Evolutionary conservation across 805 yeast species (phyloP).

Genomic region (Clavispora phyllophila): DNA sequence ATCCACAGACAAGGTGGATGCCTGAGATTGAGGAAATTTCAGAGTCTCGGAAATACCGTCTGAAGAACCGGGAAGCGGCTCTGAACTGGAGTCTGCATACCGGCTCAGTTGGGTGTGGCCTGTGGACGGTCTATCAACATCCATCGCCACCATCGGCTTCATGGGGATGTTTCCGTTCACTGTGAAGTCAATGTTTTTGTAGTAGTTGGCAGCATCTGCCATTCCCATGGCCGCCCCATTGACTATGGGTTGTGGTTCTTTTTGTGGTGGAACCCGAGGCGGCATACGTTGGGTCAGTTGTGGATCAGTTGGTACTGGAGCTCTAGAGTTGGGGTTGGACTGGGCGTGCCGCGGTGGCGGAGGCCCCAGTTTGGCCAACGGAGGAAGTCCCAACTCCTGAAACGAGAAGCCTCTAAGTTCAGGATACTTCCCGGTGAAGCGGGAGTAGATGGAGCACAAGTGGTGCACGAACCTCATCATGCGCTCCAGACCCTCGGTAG

Average conservation of each 20-base stretch:
- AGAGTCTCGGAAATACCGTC: background rate
- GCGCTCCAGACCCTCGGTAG: slow-evolving; percentile 34
- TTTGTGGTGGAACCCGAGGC: background rate
- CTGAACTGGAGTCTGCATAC: slow-evolving; percentile 1
- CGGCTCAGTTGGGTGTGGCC: background rate
- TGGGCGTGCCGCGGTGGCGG: background rate
- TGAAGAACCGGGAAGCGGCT: background rate
- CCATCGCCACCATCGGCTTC: slow-evolving; percentile 39
- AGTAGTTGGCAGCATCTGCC: slow-evolving; percentile 15
- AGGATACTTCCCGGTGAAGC: slow-evolving; percentile 36
- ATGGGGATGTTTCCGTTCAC: slow-evolving; percentile 38
- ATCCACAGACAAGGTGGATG: background rate
- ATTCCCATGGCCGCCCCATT: background rate
- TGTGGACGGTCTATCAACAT: slow-evolving; percentile 18
- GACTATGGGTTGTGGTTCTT: background rate
- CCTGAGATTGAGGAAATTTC: background rate
- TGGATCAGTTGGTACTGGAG: background rate
- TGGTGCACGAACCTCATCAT: slow-evolving; percentile 29
- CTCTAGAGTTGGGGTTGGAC: background rate
- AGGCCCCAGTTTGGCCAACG: slow-evolving; percentile 2
- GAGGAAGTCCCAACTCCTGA: slow-evolving; percentile 32
- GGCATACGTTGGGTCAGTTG: background rate
- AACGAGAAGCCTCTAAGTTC: slow-evolving; percentile 26
- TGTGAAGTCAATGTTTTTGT: slow-evolving; percentile 37
- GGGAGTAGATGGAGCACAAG: slow-evolving; percentile 28